Evolutionary conservation across 768 basidiomycete genomes (phyloP), one percentile per base, ranked within the genome.

Genomic region (Phylloporus sp.): DNA sequence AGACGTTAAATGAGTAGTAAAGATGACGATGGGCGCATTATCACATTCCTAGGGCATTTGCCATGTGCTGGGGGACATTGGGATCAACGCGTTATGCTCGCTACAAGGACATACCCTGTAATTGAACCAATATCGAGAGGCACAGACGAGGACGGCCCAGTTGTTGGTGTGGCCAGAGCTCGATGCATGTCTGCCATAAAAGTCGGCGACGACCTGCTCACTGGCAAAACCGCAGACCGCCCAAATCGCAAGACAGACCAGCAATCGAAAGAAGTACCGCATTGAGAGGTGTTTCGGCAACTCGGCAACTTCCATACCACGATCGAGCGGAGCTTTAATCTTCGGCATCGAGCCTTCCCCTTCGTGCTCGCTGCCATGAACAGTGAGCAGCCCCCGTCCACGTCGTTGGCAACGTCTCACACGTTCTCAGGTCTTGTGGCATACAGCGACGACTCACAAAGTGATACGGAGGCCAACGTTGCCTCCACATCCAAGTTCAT

Each of bases 121-220:
- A 67, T 99, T 99, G 77, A 99, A 99, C 95, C 95, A 97, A 67
- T 95, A 95, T 51, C 95, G 68, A 6, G 94, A 97, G 1, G 97
- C 80, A 61, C 90, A 95, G 5, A 98, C 95, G 31, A 98, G 75
- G 6, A 99, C 95, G 2, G 97, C 97, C 97, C 97, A 99, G 68
- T 98, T 98, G 65, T 98, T 99, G 6, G 95, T 97, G 65, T 97
- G 93, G 6, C 73, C 66, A 6, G 68, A 65, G 29, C 55, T 56
- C 5, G 61, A 64, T 11, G 63, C 70, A 69, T 75, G 71, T 46
- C 71, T 66, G 7, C 61, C 66, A 59, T 82, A 80, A 66, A 82
- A 81, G 29, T 76, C 68, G 31, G 67, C 63, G 27, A 78, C 64
- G 28, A 76, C 73, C 26, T 69, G 64, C 27, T 73, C 68, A 50